Base-by-base conservation (phyloP, 2,329 filamentous ascomycete species). In the Trichophyton rubrum region DNA sequence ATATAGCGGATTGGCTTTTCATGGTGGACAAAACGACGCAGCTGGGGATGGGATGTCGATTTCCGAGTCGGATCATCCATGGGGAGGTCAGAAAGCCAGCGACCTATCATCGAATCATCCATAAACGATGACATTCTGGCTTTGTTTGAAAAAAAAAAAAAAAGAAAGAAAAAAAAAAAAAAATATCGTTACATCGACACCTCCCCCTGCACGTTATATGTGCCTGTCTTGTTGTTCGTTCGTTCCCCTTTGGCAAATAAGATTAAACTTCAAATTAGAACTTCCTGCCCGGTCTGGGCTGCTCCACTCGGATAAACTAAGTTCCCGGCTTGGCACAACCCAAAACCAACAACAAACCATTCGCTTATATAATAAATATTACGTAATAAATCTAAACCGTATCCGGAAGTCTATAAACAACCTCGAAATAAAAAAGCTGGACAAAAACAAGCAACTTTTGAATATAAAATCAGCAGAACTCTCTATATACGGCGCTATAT, bases 11-110 rank as follows among this genome's bases (percentile, higher is more conserved):
- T 51, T 22, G 60, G 60, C 49, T 62, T 58, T 17, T 57, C 47
- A 24, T 64, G 60, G 51, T 64, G 62, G 41, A 60, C 58, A 47
- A 62, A 62, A 30, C 62, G 60, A 47, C 62, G 62, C 6, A 64
- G 60, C 58, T 56, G 30, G 4, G 62, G 62, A 6, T 24, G 59
- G 7, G 51, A 33, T 17, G 51, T 55, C 17, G 51, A 55, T 45
- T 64, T 59, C 20, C 59, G 59, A 22, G 49, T 56, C 3, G 56
- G 60, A 27, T 64, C 61, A 27, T 59, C 62, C 62, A 64, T 64
- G 13, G 53, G 62, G 7, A 62, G 51, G 11, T 60, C 58, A 1
- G 58, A 62, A 35, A 62, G 58, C 61, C 58, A 62, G 3, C 51
- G 49, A 3, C 58, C 61, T 24, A 62, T 62, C 61, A 62, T 60